Evolutionary conservation across 768 basidiomycete species (phyloP).

Genomic region (Cubamyces sp.): DNA sequence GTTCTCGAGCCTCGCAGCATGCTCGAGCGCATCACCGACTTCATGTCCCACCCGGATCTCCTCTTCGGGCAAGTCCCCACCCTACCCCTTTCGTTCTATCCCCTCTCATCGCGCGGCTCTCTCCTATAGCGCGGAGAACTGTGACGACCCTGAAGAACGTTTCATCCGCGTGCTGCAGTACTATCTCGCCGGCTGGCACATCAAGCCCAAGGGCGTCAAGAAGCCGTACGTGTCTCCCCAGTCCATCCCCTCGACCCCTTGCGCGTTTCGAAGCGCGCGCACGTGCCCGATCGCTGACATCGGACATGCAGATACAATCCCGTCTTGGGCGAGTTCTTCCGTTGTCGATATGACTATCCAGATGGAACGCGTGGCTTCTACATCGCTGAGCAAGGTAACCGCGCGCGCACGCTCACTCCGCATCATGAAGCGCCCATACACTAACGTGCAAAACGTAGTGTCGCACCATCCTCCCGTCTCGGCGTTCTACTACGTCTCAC

Average conservation of each 20-base stretch:
- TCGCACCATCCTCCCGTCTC: conserved; percentile 95
- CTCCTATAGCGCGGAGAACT: conserved; percentile 69
- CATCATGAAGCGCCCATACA: background rate
- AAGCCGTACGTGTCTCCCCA: conserved; percentile 77
- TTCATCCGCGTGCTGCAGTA: conserved; percentile 91
- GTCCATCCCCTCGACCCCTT: conserved; percentile 2
- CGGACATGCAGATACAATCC: conserved; percentile 80
- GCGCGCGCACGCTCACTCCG: background rate
- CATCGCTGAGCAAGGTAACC: conserved; percentile 89
- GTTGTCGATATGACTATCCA: conserved; percentile 91
- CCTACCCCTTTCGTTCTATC: conserved; percentile 15
- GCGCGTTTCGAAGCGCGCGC: conserved; percentile 12
- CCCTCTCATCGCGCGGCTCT: conserved; percentile 8
- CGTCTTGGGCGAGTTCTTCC: conserved; percentile 96
- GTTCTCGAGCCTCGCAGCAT: conserved; percentile 97
- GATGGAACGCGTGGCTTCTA: conserved; percentile 95
- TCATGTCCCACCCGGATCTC: conserved; percentile 98
- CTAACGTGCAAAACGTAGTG: conserved; percentile 49
- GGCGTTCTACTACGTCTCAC: conserved; percentile 95
- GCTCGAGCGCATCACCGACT: conserved; percentile 98
- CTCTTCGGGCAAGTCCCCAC: conserved; percentile 78
- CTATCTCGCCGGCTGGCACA: conserved; percentile 99
- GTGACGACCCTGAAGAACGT: conserved; percentile 82
- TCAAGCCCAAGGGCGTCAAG: conserved; percentile 99
- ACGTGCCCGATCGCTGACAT: conserved; percentile 7